These are phyloP conservation scores for Fennellomyces sp. DNA, from an alignment of 371 early-diverging fungal species.

Conservation along the genomic window DNA sequence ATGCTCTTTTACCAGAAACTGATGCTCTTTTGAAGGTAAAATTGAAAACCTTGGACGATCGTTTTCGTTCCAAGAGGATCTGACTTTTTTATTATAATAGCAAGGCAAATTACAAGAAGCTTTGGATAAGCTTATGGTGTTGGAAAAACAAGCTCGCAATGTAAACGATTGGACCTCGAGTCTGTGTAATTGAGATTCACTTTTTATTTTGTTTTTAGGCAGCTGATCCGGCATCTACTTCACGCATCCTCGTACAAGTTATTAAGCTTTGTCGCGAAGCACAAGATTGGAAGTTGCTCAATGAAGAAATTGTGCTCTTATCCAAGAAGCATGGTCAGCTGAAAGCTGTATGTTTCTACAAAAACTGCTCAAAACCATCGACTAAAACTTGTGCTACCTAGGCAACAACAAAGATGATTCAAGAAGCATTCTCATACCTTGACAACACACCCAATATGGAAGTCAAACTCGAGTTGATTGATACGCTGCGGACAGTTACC, in stretches of 20 bases:
- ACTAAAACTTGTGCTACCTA: constrained; percentile 28
- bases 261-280: constrained; percentile 77
- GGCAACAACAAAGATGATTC: constrained; percentile 95
- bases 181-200: not conserved
- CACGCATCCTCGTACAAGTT: constrained; percentile 82
- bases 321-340: constrained; percentile 96
- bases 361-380: too few species aligned
- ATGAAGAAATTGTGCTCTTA: constrained; percentile 87
- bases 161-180: constrained; percentile 46
- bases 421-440: constrained; percentile 88
- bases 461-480: constrained; percentile 88
- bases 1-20: constrained; percentile 79
- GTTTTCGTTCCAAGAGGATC: too few species aligned
- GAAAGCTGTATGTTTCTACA: constrained; percentile 79
- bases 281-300: constrained; percentile 85
- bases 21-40: constrained; percentile 72
- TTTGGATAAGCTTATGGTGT: constrained; percentile 74
- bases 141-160: constrained; percentile 92
- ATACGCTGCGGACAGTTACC: constrained; percentile 92
- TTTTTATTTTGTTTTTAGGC: constrained; percentile 48
- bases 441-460: constrained; percentile 83
- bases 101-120: constrained; percentile 77
- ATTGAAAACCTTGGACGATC: too few species aligned
- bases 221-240: constrained; percentile 86
- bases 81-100: too few species aligned